Evolutionary conservation across 768 basidiomycete species (phyloP).

Genomic region (Pulveroboletus sp.): DNA sequence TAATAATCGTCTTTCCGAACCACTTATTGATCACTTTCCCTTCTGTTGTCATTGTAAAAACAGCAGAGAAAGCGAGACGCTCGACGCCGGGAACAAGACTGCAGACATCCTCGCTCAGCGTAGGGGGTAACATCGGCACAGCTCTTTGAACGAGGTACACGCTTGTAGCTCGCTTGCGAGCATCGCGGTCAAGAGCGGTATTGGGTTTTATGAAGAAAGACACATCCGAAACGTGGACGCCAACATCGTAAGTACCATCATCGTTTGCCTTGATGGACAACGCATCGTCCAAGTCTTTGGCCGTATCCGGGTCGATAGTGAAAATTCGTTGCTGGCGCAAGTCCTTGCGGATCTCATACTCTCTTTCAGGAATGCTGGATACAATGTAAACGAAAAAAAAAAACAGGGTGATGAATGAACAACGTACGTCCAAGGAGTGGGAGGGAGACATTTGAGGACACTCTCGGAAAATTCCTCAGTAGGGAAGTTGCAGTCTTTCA

Average conservation of each 20-base stretch:
- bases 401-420: neutral
- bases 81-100: constrained; percentile 86
- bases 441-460: constrained; percentile 92
- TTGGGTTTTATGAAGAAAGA: constrained; percentile 93
- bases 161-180: constrained; percentile 92
- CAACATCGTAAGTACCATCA: constrained; percentile 88
- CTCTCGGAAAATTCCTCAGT: constrained; percentile 95
- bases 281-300: constrained; percentile 94
- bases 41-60: constrained; percentile 82
- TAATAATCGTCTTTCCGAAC: constrained; percentile 91
- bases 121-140: constrained; percentile 95
- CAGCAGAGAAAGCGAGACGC: constrained; percentile 83
- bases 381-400: constrained; percentile 8
- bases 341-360: constrained; percentile 85
- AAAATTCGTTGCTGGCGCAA: constrained; percentile 81
- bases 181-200: constrained; percentile 97
- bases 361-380: constrained; percentile 78
- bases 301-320: constrained; percentile 86
- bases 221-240: constrained; percentile 95
- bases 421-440: constrained; percentile 86
- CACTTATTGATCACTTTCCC: constrained; percentile 81
- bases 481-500: constrained; percentile 99
- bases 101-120: constrained; percentile 90
- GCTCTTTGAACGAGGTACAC: constrained; percentile 95
- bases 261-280: constrained; percentile 84